These are phyloP conservation scores for Allantophomopsis lycopodina DNA, from an alignment of 2,329 filamentous ascomycete genomes.

Conservation along the genomic window DNA sequence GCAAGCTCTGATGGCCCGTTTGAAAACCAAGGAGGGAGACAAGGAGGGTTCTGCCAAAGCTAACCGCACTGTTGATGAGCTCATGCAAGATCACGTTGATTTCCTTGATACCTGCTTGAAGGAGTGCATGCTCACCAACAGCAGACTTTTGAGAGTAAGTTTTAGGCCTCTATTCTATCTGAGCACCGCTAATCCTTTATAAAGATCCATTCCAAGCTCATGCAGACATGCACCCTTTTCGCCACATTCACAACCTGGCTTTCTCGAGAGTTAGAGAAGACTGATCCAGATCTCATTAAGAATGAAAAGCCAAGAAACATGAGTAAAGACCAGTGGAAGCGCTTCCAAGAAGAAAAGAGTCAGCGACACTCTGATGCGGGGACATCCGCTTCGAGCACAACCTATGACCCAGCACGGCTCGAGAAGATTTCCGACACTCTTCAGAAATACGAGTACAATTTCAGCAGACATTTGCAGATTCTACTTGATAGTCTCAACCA, in stretches of 20 bases:
- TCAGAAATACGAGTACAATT: constrained; percentile 85
- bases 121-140: constrained; percentile 97
- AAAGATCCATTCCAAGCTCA: constrained; percentile 92
- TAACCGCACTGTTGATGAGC: constrained; percentile 75
- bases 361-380: constrained; percentile 22
- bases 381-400: constrained; percentile 5
- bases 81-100: constrained; percentile 99
- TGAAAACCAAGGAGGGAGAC: constrained; percentile 47
- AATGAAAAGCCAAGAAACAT: constrained; percentile 41
- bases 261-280: constrained; percentile 69
- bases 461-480: constrained; percentile 84
- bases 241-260: constrained; percentile 81
- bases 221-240: constrained; percentile 92
- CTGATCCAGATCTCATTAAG: constrained; percentile 64
- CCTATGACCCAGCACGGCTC: constrained; percentile 13
- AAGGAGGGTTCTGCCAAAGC: constrained; percentile 21
- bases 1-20: constrained; percentile 80
- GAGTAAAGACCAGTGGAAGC: constrained; percentile 45
- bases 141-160: constrained; percentile 75
- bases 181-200: constrained; percentile 1
- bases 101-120: constrained; percentile 96
- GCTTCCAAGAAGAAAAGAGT: constrained; percentile 35
- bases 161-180: constrained; percentile 1
- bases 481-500: constrained; percentile 91
- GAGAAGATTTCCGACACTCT: constrained; percentile 64